Evolutionary conservation across 306 rosid genomes (phyloP).

Genomic region (Cyclanthera cordifolia): DNA sequence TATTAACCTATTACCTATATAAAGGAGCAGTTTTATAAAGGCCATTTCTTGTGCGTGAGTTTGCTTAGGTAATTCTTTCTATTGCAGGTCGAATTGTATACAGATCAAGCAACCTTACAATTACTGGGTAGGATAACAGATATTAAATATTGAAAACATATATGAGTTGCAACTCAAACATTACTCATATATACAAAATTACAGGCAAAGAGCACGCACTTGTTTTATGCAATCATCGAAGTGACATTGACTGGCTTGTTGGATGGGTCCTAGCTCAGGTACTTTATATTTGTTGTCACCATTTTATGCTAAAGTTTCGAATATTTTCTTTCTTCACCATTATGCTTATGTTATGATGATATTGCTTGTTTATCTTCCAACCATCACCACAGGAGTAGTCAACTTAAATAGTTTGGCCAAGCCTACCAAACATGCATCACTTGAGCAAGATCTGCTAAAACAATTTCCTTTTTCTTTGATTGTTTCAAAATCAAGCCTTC

Average conservation of each 20-base stretch:
- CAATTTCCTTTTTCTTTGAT: not conserved
- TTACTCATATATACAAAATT: slow-evolving; percentile 11
- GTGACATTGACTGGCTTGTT: slow-evolving; percentile 95
- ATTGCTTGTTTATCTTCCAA: not conserved
- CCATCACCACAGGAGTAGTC: not conserved
- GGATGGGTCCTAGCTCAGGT: slow-evolving; percentile 95
- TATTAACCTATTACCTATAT: not conserved
- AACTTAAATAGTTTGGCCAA: not conserved
- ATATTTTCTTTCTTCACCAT: not conserved
- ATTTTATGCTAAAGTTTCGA: not conserved
- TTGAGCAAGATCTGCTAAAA: not conserved
- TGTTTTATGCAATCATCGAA: slow-evolving; percentile 68
- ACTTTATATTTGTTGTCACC: slow-evolving; percentile 12
- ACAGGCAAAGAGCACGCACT: slow-evolving; percentile 80
- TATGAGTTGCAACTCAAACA: not conserved
- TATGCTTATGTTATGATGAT: not conserved
- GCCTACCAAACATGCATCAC: not conserved
- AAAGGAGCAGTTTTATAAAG: not conserved
- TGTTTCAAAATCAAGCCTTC: slow-evolving; percentile 11
- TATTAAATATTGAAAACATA: not conserved
- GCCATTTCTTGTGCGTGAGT: not conserved
- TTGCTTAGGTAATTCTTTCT: slow-evolving; percentile 1
- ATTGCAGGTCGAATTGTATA: slow-evolving; percentile 56
- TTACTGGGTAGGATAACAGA: slow-evolving; percentile 45
- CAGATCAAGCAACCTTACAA: slow-evolving; percentile 52